Conservation (phyloP, 331 rosid genomes). For the Dryas integrifolia region DNA sequence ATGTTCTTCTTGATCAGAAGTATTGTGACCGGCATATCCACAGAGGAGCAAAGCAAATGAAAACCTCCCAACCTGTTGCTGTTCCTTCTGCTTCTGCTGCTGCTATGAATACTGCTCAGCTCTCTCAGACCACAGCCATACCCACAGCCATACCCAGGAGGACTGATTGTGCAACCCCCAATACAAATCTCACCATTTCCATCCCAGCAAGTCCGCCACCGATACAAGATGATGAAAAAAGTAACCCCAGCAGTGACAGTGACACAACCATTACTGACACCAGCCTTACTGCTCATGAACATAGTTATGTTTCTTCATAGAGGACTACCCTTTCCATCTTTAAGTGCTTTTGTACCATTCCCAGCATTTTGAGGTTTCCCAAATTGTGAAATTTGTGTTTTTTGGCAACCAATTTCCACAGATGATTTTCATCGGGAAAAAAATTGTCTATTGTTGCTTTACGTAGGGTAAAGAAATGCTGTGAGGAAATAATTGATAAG, state of each 20-base stretch:
- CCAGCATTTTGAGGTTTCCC: background rate
- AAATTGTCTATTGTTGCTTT: background rate
- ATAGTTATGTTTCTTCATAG: conserved; percentile 38
- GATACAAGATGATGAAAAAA: conserved; percentile 32
- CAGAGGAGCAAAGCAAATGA: conserved; percentile 62
- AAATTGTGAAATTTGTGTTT: background rate
- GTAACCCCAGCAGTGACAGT: conserved; percentile 42
- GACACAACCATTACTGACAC: conserved; percentile 66
- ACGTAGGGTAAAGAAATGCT: background rate
- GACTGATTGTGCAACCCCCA: conserved; percentile 33
- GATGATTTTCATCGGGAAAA: background rate
- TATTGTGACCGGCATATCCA: conserved; percentile 73
- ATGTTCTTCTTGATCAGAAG: conserved; percentile 56
- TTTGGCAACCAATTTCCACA: background rate
- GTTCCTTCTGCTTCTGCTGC: conserved; percentile 26
- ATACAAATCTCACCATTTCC: conserved; percentile 64
- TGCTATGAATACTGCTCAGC: conserved; percentile 21
- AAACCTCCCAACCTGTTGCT: conserved; percentile 23
- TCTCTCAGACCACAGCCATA: conserved; percentile 21
- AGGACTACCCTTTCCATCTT: background rate
- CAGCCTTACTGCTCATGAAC: conserved; percentile 36
- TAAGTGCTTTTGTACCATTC: background rate
- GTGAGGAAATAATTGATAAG: background rate
- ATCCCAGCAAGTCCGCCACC: conserved; percentile 39
- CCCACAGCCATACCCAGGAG: conserved; percentile 20